These are phyloP conservation scores for Geranium incanum DNA, from an alignment of 441 rosid species.

Conservation along the genomic window DNA sequence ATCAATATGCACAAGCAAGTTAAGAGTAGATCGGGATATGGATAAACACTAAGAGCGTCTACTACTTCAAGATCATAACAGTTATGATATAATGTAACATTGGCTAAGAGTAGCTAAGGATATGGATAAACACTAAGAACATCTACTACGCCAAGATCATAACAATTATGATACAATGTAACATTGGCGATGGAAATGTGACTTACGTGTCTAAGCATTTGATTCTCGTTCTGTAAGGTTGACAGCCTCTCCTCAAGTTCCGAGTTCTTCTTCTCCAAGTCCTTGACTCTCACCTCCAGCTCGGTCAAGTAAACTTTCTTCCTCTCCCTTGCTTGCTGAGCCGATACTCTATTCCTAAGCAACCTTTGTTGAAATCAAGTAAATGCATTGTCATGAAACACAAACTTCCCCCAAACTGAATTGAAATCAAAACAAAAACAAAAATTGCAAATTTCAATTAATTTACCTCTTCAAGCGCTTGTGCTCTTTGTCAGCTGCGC, in stretches of 20 bases:
- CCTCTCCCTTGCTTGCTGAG: conserved; percentile 31
- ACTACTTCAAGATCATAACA: conserved; percentile 1
- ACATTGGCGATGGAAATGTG: neutral
- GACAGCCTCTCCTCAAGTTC: conserved; percentile 28
- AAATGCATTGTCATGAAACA: neutral
- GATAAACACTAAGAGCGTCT: neutral
- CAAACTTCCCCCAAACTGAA: neutral
- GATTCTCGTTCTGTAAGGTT: conserved; percentile 28
- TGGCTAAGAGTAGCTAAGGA: neutral
- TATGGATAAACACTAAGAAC: neutral
- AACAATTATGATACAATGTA: neutral
- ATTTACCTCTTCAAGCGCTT: conserved; percentile 74
- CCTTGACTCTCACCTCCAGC: conserved; percentile 24
- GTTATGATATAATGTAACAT: neutral
- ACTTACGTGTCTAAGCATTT: conserved; percentile 29
- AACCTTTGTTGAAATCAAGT: conserved; percentile 15
- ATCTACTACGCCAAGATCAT: neutral
- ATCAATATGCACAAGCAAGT: neutral
- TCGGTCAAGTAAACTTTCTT: conserved; percentile 26
- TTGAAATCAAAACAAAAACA: neutral
- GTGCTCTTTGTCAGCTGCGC: conserved; percentile 85
- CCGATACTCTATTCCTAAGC: conserved; percentile 30
- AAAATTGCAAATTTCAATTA: neutral
- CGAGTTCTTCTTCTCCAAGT: conserved; percentile 26
- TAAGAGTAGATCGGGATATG: neutral